phyloP scores from a whole-genome alignment of 345 rosid species.

The Passiflora organensis region DNA sequence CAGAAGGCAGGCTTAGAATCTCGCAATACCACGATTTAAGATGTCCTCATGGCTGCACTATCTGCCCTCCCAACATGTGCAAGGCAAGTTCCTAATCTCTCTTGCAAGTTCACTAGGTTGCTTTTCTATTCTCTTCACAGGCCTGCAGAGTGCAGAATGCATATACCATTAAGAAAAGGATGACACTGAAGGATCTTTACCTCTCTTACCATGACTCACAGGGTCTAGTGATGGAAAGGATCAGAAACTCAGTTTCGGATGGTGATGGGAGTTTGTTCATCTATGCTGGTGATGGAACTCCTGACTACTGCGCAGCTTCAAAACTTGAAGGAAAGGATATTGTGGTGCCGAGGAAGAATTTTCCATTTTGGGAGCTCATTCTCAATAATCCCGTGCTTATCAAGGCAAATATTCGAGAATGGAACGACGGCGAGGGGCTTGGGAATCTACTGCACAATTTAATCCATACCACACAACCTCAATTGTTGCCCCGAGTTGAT shows the following conservation, averaged over 20 bases:
- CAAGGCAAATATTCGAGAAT: slow-evolving; percentile 18
- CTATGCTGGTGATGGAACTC: slow-evolving; percentile 21
- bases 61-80: slow-evolving; percentile 34
- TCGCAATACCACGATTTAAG: slow-evolving; percentile 19
- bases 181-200: neutral
- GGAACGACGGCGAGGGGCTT: slow-evolving; percentile 20
- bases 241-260: slow-evolving; percentile 6
- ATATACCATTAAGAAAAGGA: no score
- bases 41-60: slow-evolving; percentile 18
- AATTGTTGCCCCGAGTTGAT: no score
- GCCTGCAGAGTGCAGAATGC: no score
- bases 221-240: slow-evolving; percentile 26
- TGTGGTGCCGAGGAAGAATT: slow-evolving; percentile 24
- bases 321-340: slow-evolving; percentile 15
- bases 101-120: neutral
- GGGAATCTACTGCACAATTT: slow-evolving; percentile 8
- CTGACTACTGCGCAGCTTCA: slow-evolving; percentile 19
- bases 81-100: slow-evolving; percentile 17
- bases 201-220: neutral
- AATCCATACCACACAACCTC: slow-evolving; percentile 4
- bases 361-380: slow-evolving; percentile 19
- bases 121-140: neutral
- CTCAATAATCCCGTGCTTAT: slow-evolving; percentile 5
- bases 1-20: slow-evolving; percentile 17
- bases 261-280: slow-evolving; percentile 8